Base-by-base conservation (phyloP, 2,329 filamentous ascomycete genomes). In the Hymenoscyphus repandus region DNA sequence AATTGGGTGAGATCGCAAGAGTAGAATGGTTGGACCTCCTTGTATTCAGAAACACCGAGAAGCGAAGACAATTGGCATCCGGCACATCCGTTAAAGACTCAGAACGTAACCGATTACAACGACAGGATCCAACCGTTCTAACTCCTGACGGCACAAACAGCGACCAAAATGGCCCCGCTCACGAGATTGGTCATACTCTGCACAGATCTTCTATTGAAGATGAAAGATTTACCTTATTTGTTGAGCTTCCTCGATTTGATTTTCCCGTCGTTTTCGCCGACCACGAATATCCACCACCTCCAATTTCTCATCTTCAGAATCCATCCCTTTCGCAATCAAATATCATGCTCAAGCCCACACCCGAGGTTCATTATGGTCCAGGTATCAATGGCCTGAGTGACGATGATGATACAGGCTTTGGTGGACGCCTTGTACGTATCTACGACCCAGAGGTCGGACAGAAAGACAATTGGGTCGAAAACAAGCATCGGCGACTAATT, bases 21-120 rank as follows among this genome's bases (percentile, higher is more conserved):
- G 87, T 96, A 43, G 89, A 95, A 62, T 99, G 93, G 95, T 79
- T 99, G 39, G 93, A 99, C 67, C 88, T 93, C 63, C 78, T 97
- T 61, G 91, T 96, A 2, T 99, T 95, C 66, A 84, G 92, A 37
- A 86, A 86, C 46, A 85, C 95, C 53, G 92, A 96, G 71, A 93
- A 88, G 70, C 77, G 83, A 51, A 81, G 85, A 18, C 66, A 82
- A 2, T 77, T 83, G 61, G 80, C 81, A 10, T 82, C 86, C 33
- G 80, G 77, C 60, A 77, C 79, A 37, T 82, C 82, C 1, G 73
- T 81, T 61, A 86, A 80, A 65, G 75, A 77, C 50, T 72, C 75
- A 22, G 75, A 81, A 57, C 72, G 72, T 22, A 72, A 75, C 62
- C 69, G 69, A 48, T 68, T 67, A 47, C 58, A 55, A 32, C 47